Base-by-base conservation (phyloP, 2,329 filamentous ascomycete genomes). In the Corniculantispora saksenae region DNA sequence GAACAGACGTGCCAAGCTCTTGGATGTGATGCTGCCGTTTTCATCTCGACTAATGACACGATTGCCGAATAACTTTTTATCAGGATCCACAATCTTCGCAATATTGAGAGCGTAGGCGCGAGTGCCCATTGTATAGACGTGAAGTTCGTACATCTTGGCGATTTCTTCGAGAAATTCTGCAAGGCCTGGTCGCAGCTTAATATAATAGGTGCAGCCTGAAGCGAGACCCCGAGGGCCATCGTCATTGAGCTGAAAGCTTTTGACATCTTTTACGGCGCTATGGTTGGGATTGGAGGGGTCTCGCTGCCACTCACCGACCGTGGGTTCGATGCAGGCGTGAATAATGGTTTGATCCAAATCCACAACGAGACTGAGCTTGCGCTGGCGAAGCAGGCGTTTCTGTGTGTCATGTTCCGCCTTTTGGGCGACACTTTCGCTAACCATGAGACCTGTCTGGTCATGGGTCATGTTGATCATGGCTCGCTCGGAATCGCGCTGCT, bases 91-190 rank as follows among this genome's bases (percentile, higher is more conserved):
- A 68, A 99, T 94, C 70, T 91, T 90, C 45, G 93, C 93, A 71
- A 99, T 96, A 67, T 92, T 91, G 70, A 94, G 85, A 12, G 95
- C 95, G 75, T 99, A 99, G n/a, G 94, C 92, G 68, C 95, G 88
- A 25, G 95, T 99, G 64, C 94, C 95, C 95, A 99, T 99, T 51
- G 95, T 99, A 81, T 99, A 99, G 68, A 99, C 94, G 76, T 99
- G 95, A 73, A 98, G 83, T 80, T 99, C 95, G 79, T 95, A 99
- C 72, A 95, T 82, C 72, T 89, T 85, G 1, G 93, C 87, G 56
- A 97, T 85, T 61, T 87, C 86, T 66, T 91, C 83, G 57, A 99
- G 83, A 73, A 99, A 99, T 50, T 90, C 86, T 67, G 88, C 83
- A 59, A 98, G 80, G 3, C 94, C 93, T 0, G 95, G 95, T 43